Percentiles rank a stretch among this genome's conserved stretches.
Conservation (phyloP, 306 rosid species). For the Glycine tomentella region DNA sequence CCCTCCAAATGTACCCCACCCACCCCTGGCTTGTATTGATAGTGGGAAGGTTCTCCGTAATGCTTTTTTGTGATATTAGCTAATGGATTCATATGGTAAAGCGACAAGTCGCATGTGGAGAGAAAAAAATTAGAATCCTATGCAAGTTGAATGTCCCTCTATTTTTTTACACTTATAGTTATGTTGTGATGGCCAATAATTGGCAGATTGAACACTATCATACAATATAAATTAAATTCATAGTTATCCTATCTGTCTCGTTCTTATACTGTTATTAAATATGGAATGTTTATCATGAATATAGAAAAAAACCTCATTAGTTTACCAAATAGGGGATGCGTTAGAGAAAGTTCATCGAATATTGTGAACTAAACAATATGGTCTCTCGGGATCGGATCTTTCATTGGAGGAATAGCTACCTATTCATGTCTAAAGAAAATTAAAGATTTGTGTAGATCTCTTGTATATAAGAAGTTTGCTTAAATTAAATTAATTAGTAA, state of each 20-base stretch:
- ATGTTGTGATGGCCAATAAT: conserved; percentile 60
- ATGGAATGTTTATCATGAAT: conserved; percentile 49
- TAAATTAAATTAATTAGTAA: no score
- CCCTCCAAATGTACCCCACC: conserved; percentile 41
- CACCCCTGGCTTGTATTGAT: conserved; percentile 48
- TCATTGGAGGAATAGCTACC: conserved; percentile 21
- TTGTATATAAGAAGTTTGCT: no score
- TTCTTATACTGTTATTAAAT: neutral
- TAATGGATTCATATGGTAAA: conserved; percentile 29
- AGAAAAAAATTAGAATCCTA: conserved; percentile 67
- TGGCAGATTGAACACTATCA: conserved; percentile 43
- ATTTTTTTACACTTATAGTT: conserved; percentile 36
- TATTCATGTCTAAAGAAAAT: conserved; percentile 14
- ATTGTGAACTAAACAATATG: conserved; percentile 27
- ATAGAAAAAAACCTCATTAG: conserved; percentile 8
- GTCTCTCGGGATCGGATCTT: conserved; percentile 49
- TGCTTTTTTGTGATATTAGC: conserved; percentile 34
- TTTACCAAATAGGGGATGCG: conserved; percentile 39
- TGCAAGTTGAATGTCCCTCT: conserved; percentile 57
- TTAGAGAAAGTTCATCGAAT: conserved; percentile 40
- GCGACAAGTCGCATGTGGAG: conserved; percentile 66
- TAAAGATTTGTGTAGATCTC: neutral
- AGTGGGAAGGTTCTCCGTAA: conserved; percentile 56
- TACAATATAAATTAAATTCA: no score
- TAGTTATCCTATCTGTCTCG: no score